These are phyloP conservation scores for Phyllachora maydis DNA, from an alignment of 2,329 filamentous ascomycete species.

Conservation along the genomic window DNA sequence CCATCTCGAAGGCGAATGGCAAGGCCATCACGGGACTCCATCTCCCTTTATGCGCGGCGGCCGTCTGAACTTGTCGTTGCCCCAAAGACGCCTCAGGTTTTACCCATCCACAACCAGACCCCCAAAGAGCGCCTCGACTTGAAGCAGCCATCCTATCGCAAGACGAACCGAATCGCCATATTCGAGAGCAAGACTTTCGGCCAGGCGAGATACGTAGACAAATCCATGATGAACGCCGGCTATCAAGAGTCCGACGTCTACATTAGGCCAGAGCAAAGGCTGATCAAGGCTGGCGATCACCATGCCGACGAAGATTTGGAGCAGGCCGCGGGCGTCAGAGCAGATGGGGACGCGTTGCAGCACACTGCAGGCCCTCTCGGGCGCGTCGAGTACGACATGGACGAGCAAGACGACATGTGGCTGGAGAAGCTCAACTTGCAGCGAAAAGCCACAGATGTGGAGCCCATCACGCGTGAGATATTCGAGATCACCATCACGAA, in stretches of 20 bases:
- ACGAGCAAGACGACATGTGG: conserved; percentile 97
- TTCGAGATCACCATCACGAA: conserved; percentile 98
- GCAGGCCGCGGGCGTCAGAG: conserved; percentile 19
- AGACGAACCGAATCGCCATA: conserved; percentile 56
- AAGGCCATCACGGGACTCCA: conserved; percentile 26
- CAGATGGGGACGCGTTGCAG: conserved; percentile 33
- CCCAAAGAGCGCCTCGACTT: conserved; percentile 63
- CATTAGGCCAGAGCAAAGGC: conserved; percentile 50
- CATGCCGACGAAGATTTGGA: conserved; percentile 39
- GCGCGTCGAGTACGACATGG: conserved; percentile 97
- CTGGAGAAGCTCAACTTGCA: conserved; percentile 64
- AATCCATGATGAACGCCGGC: conserved; percentile 86
- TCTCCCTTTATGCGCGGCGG: conserved; percentile 30
- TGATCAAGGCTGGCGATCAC: conserved; percentile 42
- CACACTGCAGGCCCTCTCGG: conserved; percentile 35
- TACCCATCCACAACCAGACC: conserved; percentile 62
- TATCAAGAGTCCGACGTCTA: conserved; percentile 93
- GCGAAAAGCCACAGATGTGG: conserved; percentile 52
- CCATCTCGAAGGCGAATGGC: conserved; percentile 20
- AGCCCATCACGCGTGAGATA: conserved; percentile 75
- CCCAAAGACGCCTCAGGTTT: conserved; percentile 39
- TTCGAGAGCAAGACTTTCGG: conserved; percentile 75
- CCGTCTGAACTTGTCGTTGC: conserved; percentile 18
- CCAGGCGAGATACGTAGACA: conserved; percentile 81
- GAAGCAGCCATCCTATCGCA: conserved; percentile 54